Evolutionary conservation across 305 asterid genomes (phyloP).

Genomic region (Andrographis paniculata): DNA sequence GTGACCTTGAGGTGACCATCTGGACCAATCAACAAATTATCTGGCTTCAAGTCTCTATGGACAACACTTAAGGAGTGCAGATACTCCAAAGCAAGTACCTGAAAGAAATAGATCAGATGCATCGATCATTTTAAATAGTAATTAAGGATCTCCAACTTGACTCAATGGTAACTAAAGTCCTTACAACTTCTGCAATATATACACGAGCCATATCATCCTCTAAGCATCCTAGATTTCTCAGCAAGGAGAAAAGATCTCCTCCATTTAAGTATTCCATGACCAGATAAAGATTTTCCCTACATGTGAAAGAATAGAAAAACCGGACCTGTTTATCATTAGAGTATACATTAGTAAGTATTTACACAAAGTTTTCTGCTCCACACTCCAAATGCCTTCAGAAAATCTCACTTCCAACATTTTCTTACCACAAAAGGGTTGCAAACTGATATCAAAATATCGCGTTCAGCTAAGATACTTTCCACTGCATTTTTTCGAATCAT

Average conservation of each 20-base stretch:
- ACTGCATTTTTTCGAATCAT: constrained; percentile 99
- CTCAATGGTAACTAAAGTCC: constrained; percentile 22
- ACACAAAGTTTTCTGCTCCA: too few relatives aligned
- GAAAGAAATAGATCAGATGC: constrained; percentile 27
- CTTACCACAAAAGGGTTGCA: constrained; percentile 99
- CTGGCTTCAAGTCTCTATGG: constrained; percentile 99
- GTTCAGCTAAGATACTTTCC: constrained; percentile 98
- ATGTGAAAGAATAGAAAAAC: constrained; percentile 98
- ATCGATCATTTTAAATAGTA: constrained; percentile 2
- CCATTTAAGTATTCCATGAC: constrained; percentile 99
- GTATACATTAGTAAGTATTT: too few relatives aligned
- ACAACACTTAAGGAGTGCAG: constrained; percentile 89
- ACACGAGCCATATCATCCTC: constrained; percentile 98
- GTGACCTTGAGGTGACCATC: constrained; percentile 98
- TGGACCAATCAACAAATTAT: constrained; percentile 95
- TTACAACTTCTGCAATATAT: constrained; percentile 97
- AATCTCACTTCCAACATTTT: constrained; percentile 25
- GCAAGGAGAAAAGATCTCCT: constrained; percentile 92
- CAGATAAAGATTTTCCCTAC: constrained; percentile 96
- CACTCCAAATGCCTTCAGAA: too few relatives aligned
- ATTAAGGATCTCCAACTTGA: constrained; percentile 14
- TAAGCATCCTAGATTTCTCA: constrained; percentile 97
- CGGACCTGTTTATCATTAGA: constrained; percentile 80
- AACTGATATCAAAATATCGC: constrained; percentile 91
- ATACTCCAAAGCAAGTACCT: constrained; percentile 99